Evolutionary conservation across 2,329 filamentous ascomycete genomes (phyloP).

Genomic region (Byssothecium circinans): DNA sequence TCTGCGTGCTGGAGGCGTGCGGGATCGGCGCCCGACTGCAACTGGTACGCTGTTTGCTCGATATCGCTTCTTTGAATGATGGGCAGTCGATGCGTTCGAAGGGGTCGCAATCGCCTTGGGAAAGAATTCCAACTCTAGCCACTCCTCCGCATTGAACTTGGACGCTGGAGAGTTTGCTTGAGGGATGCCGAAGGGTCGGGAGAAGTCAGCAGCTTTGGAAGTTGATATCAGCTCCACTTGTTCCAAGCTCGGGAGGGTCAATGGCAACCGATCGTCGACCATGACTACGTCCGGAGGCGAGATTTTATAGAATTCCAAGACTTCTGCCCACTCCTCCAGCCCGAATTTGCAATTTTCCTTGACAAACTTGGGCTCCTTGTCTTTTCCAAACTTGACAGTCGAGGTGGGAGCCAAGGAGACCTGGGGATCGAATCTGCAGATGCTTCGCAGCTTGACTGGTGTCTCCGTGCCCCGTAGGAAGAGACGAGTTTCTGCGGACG

Average conservation of each 20-base stretch:
- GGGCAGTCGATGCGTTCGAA: not conserved
- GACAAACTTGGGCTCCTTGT: not conserved
- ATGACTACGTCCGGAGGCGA: not conserved
- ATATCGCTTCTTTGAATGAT: not conserved
- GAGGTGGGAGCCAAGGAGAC: not conserved
- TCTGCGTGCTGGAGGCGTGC: not conserved
- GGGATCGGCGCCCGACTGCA: not conserved
- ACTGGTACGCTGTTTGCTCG: not conserved
- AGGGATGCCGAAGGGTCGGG: not conserved
- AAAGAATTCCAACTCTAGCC: not conserved
- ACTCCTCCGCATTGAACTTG: not conserved
- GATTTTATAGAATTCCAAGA: not conserved
- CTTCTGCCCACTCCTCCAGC: not conserved
- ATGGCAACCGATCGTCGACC: not conserved
- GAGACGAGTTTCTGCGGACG: constrained; percentile 2
- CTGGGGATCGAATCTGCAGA: not conserved
- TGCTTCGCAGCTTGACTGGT: not conserved
- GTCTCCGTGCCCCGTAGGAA: not conserved
- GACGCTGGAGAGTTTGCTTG: not conserved
- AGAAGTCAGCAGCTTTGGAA: not conserved
- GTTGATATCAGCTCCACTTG: not conserved
- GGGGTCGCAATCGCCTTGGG: not conserved
- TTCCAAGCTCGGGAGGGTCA: not conserved
- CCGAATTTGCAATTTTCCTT: not conserved
- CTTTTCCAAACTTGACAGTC: not conserved